Evolutionary conservation across 345 rosid genomes (phyloP).

Genomic region (Orychophragmus violaceus): DNA sequence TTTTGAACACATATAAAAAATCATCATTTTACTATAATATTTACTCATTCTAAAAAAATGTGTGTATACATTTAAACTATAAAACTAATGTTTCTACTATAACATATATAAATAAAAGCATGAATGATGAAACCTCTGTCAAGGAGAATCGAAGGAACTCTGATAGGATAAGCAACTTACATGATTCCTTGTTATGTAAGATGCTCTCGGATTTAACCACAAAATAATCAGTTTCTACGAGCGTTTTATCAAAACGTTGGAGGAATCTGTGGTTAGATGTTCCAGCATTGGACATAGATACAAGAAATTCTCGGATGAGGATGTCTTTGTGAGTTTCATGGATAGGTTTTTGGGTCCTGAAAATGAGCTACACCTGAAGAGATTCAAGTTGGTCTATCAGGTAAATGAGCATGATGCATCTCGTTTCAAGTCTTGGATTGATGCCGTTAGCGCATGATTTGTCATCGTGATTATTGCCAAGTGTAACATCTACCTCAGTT

Average conservation of each 20-base stretch:
- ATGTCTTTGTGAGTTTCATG: not conserved
- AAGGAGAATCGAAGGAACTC: slow-evolving; percentile 5
- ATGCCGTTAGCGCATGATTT: slow-evolving; percentile 4
- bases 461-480: slow-evolving; percentile 4
- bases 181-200: slow-evolving; percentile 13
- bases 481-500: slow-evolving; percentile 19
- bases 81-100: too few relatives aligned
- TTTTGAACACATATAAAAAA: too few relatives aligned
- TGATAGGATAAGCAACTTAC: slow-evolving; percentile 12
- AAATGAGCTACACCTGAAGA: not conserved
- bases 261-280: slow-evolving; percentile 11
- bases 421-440: slow-evolving; percentile 24
- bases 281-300: slow-evolving; percentile 14
- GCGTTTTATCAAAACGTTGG: slow-evolving; percentile 22
- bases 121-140: not conserved
- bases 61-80: too few relatives aligned
- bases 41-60: too few relatives aligned
- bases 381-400: slow-evolving; percentile 15
- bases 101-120: too few relatives aligned
- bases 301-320: not conserved
- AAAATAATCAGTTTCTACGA: slow-evolving; percentile 10
- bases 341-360: slow-evolving; percentile 14
- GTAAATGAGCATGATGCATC: not conserved
- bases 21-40: too few relatives aligned
- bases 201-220: slow-evolving; percentile 19